A percentile compares a stretch with the other conserved stretches of the same genome.
phyloP scores from a whole-genome alignment of 2,329 filamentous ascomycete genomes.

The Aspergillus alliaceus region DNA sequence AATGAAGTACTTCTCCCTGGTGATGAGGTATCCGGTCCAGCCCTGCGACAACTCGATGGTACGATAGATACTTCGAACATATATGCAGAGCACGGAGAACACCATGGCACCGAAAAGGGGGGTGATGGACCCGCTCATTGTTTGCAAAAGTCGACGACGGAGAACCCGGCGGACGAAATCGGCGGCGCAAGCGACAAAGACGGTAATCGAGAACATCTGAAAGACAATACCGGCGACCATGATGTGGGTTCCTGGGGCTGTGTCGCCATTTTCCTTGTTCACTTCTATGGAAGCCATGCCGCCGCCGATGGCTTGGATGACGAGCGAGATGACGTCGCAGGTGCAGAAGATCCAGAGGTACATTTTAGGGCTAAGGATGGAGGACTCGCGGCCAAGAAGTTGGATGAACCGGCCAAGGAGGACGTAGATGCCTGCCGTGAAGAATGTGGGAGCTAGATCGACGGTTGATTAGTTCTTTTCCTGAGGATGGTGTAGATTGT shows the following conservation, averaged over 20 bases:
- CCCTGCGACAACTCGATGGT: slow-evolving; percentile 53
- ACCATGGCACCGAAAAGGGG: slow-evolving; percentile 41
- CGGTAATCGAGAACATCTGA: slow-evolving; percentile 56
- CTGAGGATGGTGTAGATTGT: background rate
- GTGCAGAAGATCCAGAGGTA: slow-evolving; percentile 55
- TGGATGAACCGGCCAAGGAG: slow-evolving; percentile 51
- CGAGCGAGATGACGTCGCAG: slow-evolving; percentile 55
- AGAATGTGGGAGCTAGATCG: slow-evolving; percentile 47
- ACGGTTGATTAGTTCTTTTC: background rate
- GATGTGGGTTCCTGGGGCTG: slow-evolving; percentile 49
- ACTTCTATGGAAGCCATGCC: slow-evolving; percentile 50
- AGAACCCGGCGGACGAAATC: slow-evolving; percentile 47
- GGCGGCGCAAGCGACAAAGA: slow-evolving; percentile 52
- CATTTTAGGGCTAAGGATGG: slow-evolving; percentile 42
- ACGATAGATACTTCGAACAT: slow-evolving; percentile 51
- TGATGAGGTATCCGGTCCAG: slow-evolving; percentile 53
- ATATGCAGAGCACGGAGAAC: slow-evolving; percentile 47
- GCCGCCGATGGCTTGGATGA: slow-evolving; percentile 58
- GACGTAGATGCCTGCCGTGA: slow-evolving; percentile 53
- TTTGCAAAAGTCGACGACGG: slow-evolving; percentile 24
- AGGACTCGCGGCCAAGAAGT: slow-evolving; percentile 45
- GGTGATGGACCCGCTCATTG: slow-evolving; percentile 25
- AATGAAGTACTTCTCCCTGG: slow-evolving; percentile 52
- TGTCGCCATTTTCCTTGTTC: slow-evolving; percentile 46
- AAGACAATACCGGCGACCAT: slow-evolving; percentile 59